Percentiles rank a stretch among this genome's conserved stretches.
Evolutionary conservation across 140 eudicot genomes (phyloP).

Genomic region (Stevia rebaudiana): DNA sequence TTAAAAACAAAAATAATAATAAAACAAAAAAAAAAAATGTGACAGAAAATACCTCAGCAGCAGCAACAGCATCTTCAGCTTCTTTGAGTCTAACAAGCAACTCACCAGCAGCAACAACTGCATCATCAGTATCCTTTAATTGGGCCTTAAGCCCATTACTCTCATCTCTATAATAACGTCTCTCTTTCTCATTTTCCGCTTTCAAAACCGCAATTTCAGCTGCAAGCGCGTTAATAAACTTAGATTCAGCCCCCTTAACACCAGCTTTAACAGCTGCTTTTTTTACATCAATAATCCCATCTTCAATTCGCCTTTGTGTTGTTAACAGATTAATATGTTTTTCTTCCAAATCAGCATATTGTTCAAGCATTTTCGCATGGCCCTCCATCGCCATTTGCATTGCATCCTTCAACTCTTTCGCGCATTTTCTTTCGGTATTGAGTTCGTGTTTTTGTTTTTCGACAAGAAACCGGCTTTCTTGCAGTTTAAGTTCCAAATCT

Average conservation of each 20-base stretch:
- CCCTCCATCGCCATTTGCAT: constrained; percentile 95
- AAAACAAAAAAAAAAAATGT: not conserved
- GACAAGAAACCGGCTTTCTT: constrained; percentile 41
- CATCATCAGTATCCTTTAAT: constrained; percentile 85
- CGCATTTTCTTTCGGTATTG: constrained; percentile 64
- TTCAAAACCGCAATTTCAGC: constrained; percentile 65
- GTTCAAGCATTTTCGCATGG: constrained; percentile 91
- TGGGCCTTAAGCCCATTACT: constrained; percentile 76
- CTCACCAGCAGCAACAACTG: constrained; percentile 96
- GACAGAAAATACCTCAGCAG: constrained; percentile 62
- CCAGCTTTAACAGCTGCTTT: constrained; percentile 90
- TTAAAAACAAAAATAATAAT: not conserved
- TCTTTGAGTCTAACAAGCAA: constrained; percentile 89
- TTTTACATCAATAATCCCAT: constrained; percentile 75
- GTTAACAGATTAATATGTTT: constrained; percentile 66
- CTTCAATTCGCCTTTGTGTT: constrained; percentile 65
- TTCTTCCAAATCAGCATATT: constrained; percentile 88
- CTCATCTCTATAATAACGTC: constrained; percentile 61
- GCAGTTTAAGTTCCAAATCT: constrained; percentile 62
- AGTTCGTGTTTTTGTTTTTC: constrained; percentile 65
- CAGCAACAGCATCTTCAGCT: constrained; percentile 80
- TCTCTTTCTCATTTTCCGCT: constrained; percentile 78
- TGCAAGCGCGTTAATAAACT: constrained; percentile 76
- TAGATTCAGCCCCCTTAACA: constrained; percentile 72
- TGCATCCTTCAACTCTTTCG: constrained; percentile 87